Conservation (phyloP, 345 rosid genomes). For the Syzygium aromaticum region DNA sequence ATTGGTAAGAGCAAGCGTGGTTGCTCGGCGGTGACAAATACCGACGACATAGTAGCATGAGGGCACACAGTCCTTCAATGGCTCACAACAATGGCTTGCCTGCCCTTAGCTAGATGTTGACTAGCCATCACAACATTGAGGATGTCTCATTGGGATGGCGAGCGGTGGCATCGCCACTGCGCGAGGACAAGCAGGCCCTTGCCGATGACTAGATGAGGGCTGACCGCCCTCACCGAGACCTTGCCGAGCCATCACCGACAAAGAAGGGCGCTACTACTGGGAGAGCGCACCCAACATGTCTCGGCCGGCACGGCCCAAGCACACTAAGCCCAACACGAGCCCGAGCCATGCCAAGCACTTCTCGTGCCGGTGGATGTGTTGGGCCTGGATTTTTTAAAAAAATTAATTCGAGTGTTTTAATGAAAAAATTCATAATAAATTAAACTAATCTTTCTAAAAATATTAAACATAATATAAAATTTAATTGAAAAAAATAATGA, state of each 20-base stretch:
- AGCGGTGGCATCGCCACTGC: background rate
- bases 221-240: background rate
- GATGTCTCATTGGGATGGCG: background rate
- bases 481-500: background rate
- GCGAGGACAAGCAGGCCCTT: background rate
- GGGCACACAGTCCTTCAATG: background rate
- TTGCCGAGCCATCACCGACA: background rate
- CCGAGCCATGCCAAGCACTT: background rate
- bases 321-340: background rate
- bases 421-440: background rate
- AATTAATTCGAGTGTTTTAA: background rate
- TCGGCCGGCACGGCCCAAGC: background rate
- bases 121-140: background rate
- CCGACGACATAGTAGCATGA: background rate
- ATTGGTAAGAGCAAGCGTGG: background rate
- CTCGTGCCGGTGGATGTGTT: background rate
- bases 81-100: background rate
- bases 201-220: background rate
- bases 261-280: background rate
- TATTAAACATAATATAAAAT: background rate
- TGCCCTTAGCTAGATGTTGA: background rate
- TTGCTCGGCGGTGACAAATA: background rate
- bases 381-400: background rate
- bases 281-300: background rate
- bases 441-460: background rate